Percentiles rank a stretch among this genome's conserved stretches.
phyloP scores from a whole-genome alignment of 305 asterid genomes.

The Fraxinus dipetala region DNA sequence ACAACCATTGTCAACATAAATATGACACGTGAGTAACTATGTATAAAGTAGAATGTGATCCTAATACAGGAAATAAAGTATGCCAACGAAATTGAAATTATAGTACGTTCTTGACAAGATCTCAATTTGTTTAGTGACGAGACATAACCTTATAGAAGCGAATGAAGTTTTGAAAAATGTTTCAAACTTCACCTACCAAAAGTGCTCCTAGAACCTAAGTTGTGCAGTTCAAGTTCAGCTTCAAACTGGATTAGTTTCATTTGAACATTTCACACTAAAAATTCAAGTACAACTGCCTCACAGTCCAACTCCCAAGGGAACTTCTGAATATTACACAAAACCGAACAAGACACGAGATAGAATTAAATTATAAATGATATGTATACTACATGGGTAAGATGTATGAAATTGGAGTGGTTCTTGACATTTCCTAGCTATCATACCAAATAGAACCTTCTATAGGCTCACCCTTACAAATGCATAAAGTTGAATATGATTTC shows the following conservation, averaged over 20 bases:
- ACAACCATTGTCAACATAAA: not conserved
- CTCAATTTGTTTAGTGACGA: not conserved
- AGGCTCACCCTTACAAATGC: not conserved
- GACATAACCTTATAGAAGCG: not conserved
- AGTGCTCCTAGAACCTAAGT: not conserved
- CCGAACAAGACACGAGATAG: not conserved
- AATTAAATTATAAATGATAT: not conserved
- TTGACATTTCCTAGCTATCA: not conserved
- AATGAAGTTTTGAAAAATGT: not conserved
- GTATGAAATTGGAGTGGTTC: not conserved
- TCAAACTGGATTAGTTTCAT: not conserved
- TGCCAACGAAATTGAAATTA: not conserved
- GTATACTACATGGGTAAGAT: not conserved
- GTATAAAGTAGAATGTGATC: not conserved
- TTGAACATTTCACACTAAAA: not conserved
- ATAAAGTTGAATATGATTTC: not conserved
- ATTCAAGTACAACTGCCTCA: not conserved
- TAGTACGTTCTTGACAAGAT: not conserved
- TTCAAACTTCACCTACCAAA: conserved; percentile 1
- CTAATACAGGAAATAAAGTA: not conserved
- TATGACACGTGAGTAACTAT: not conserved
- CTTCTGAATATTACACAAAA: not conserved
- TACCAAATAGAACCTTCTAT: not conserved
- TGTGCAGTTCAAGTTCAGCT: not conserved
- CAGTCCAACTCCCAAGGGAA: not conserved